These are phyloP conservation scores for Psilocybe azurescens DNA, from an alignment of 768 basidiomycete species.

Conservation along the genomic window DNA sequence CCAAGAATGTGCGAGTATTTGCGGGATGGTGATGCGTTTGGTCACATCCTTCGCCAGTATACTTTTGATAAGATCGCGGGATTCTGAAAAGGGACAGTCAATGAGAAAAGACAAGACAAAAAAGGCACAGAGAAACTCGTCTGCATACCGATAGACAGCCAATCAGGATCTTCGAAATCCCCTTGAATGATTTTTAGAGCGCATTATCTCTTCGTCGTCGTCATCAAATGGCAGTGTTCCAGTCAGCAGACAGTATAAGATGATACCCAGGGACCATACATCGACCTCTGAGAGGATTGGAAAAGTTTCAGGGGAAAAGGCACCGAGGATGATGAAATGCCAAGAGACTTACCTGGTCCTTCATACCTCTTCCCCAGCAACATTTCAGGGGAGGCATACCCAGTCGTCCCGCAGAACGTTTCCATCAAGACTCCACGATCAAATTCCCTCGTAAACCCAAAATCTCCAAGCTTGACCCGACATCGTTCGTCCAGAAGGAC, in stretches of 20 bases:
- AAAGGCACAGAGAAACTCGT: background rate
- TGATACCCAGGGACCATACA: slow-evolving; percentile 93
- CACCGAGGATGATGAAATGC: background rate
- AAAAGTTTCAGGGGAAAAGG: slow-evolving; percentile 12
- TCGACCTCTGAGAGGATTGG: slow-evolving; percentile 76
- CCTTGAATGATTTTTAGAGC: slow-evolving; percentile 80
- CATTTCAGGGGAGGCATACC: slow-evolving; percentile 95
- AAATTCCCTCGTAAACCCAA: slow-evolving; percentile 94
- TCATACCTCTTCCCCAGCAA: slow-evolving; percentile 86
- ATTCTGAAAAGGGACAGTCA: slow-evolving; percentile 55
- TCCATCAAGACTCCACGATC: slow-evolving; percentile 81
- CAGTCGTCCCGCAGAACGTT: slow-evolving; percentile 95
- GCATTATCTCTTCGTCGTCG: slow-evolving; percentile 86
- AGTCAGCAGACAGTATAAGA: slow-evolving; percentile 87
- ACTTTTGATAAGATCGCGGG: slow-evolving; percentile 80
- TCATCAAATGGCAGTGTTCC: slow-evolving; percentile 92
- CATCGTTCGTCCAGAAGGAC: slow-evolving; percentile 90
- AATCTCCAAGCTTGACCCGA: slow-evolving; percentile 91
- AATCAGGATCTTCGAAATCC: slow-evolving; percentile 90
- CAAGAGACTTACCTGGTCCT: slow-evolving; percentile 73
- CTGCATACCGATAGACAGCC: slow-evolving; percentile 81
- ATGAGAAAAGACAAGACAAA: background rate
- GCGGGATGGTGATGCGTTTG: slow-evolving; percentile 79
- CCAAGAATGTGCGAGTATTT: slow-evolving; percentile 89
- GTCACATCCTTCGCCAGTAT: slow-evolving; percentile 80